Percentiles rank a stretch among this genome's conserved stretches.
phyloP scores from a whole-genome alignment of 768 basidiomycete genomes.

The Boletellus ananiceps region DNA sequence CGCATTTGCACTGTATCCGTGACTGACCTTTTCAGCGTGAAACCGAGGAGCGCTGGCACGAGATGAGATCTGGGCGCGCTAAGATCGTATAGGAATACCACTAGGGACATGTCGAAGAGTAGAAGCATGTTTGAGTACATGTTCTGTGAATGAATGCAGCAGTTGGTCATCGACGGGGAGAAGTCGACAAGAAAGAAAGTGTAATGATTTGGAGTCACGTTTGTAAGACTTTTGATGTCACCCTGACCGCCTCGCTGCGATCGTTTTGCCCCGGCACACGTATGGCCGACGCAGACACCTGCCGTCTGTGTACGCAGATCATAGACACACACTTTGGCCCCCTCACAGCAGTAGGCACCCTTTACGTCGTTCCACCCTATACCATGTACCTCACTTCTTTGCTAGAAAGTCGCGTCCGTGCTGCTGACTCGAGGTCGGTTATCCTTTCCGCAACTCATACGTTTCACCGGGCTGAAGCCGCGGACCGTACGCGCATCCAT shows the following conservation, averaged over 20 bases:
- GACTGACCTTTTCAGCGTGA: slow-evolving; percentile 31
- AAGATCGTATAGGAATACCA: not conserved
- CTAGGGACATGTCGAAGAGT: slow-evolving; percentile 1
- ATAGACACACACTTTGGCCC: slow-evolving; percentile 63
- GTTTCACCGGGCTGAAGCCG: slow-evolving; percentile 63
- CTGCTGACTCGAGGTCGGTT: slow-evolving; percentile 82
- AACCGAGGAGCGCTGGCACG: slow-evolving; percentile 6
- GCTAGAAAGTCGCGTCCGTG: slow-evolving; percentile 65
- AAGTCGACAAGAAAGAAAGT: slow-evolving; percentile 4
- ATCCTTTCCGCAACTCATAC: slow-evolving; percentile 61
- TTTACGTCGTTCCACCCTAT: not conserved
- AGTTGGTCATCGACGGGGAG: not conserved
- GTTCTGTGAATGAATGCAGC: slow-evolving; percentile 3
- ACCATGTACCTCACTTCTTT: slow-evolving; percentile 1
- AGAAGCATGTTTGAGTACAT: slow-evolving; percentile 9
- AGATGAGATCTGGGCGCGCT: not conserved
- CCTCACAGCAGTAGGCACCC: slow-evolving; percentile 53
- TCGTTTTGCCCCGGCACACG: slow-evolving; percentile 2
- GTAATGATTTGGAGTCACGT: slow-evolving; percentile 1
- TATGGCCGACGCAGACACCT: slow-evolving; percentile 66
- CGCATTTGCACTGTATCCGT: slow-evolving; percentile 11
- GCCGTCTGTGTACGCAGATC: slow-evolving; percentile 57
- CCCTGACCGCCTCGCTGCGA: not conserved
- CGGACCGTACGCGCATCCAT: slow-evolving; percentile 66
- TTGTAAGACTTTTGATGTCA: slow-evolving; percentile 12